A percentile compares a stretch with the other conserved stretches of the same genome.
phyloP scores from a whole-genome alignment of 169 alveolate genomes.

The Plasmodium inui region DNA sequence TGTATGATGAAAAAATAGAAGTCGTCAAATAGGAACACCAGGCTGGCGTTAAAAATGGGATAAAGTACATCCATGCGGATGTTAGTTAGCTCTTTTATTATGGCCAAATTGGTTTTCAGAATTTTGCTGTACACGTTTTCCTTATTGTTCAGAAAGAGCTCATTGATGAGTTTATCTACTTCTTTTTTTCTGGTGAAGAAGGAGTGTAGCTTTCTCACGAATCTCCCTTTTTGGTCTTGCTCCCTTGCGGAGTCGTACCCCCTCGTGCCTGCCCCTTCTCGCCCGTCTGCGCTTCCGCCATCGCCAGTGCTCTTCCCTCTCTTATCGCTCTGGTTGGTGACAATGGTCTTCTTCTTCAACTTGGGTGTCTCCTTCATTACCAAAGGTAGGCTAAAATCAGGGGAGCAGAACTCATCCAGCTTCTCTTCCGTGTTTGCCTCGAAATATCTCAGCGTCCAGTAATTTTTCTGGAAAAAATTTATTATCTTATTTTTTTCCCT shows the following conservation, averaged over 20 bases:
- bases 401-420: conserved; percentile 9
- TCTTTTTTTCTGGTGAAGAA: conserved; percentile 15
- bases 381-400: not conserved
- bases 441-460: conserved; percentile 40
- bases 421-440: conserved; percentile 21
- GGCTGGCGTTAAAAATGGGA: conserved; percentile 75
- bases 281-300: not conserved
- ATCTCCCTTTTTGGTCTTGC: conserved; percentile 6
- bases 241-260: not conserved
- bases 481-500: conserved; percentile 40
- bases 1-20: conserved; percentile 72
- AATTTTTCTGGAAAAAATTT: conserved; percentile 61
- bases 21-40: conserved; percentile 70
- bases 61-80: conserved; percentile 35
- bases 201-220: conserved; percentile 21
- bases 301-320: not conserved
- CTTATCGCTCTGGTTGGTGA: not conserved
- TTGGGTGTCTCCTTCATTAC: conserved; percentile 28
- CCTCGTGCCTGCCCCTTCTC: not conserved
- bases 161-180: conserved; percentile 24
- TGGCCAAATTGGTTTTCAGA: conserved; percentile 57
- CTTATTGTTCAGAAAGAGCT: conserved; percentile 47
- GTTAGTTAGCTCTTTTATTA: conserved; percentile 43
- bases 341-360: conserved; percentile 2
- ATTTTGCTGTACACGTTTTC: conserved; percentile 72